Conservation (phyloP, 1,284 basidiomycete genomes). For the Stygiomarasmius scandens region DNA sequence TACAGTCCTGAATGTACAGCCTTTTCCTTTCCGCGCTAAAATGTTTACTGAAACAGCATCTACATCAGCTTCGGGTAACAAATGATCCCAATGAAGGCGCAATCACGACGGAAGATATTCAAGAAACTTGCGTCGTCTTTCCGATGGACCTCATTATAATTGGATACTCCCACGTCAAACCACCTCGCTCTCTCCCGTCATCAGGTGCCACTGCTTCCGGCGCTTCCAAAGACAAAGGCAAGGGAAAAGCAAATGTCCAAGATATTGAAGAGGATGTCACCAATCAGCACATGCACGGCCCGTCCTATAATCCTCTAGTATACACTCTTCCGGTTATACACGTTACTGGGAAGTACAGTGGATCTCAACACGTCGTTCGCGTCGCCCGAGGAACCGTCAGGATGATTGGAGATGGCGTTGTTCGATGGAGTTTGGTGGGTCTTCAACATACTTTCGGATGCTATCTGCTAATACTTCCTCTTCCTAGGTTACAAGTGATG, state of each 20-base stretch:
- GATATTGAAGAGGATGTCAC: not conserved
- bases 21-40: not conserved
- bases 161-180: slow-evolving; percentile 42
- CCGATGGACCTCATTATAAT: slow-evolving; percentile 50
- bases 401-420: slow-evolving; percentile 51
- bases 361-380: slow-evolving; percentile 34
- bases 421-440: slow-evolving; percentile 58
- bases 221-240: slow-evolving; percentile 1
- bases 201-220: not conserved
- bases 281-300: slow-evolving; percentile 19
- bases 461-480: not conserved
- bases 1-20: slow-evolving; percentile 43
- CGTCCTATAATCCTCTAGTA: slow-evolving; percentile 24
- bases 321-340: slow-evolving; percentile 52
- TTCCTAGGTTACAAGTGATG: slow-evolving; percentile 28
- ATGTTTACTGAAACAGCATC: not conserved
- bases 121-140: slow-evolving; percentile 56
- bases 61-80: slow-evolving; percentile 17
- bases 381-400: slow-evolving; percentile 47
- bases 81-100: slow-evolving; percentile 24
- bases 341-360: slow-evolving; percentile 46
- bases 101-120: slow-evolving; percentile 28
- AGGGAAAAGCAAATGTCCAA: slow-evolving; percentile 9
- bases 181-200: slow-evolving; percentile 26
- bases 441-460: not conserved